Evolutionary conservation across 2,329 filamentous ascomycete species (phyloP).

Genomic region (Madurella fahalii): DNA sequence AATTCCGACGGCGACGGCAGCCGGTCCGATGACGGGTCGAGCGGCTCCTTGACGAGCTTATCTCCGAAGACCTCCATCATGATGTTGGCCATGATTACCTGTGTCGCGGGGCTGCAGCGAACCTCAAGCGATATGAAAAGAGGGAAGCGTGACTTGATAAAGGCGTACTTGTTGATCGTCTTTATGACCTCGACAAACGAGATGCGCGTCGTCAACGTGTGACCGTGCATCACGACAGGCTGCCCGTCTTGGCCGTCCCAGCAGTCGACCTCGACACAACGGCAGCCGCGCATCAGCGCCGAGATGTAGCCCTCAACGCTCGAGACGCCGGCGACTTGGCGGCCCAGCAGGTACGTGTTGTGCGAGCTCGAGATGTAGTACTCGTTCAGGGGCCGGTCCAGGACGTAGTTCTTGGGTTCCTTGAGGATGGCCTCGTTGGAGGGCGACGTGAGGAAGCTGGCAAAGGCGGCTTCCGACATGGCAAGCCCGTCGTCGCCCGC

Average conservation of each 20-base stretch:
- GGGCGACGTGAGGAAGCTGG: slow-evolving; percentile 70
- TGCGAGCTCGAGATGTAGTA: slow-evolving; percentile 99
- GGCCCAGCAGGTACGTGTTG: slow-evolving; percentile 92
- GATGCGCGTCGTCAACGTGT: slow-evolving; percentile 82
- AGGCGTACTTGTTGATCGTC: slow-evolving; percentile 92
- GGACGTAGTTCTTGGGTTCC: slow-evolving; percentile 55
- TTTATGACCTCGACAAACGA: slow-evolving; percentile 88
- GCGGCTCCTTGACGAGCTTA: slow-evolving; percentile 71
- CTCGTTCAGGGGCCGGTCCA: slow-evolving; percentile 86
- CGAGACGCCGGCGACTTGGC: slow-evolving; percentile 83
- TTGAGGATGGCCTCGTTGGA: slow-evolving; percentile 65
- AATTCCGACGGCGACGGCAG: slow-evolving; percentile 85
- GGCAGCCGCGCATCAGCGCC: slow-evolving; percentile 81
- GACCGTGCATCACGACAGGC: slow-evolving; percentile 86
- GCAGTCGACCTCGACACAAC: slow-evolving; percentile 95
- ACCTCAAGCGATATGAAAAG: slow-evolving; percentile 95
- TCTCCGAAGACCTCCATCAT: slow-evolving; percentile 81
- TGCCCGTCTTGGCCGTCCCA: slow-evolving; percentile 90
- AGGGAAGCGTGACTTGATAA: slow-evolving; percentile 79
- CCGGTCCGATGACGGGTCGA: slow-evolving; percentile 62
- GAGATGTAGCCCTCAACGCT: slow-evolving; percentile 94
- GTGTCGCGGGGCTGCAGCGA: slow-evolving; percentile 80
- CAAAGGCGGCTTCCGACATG: slow-evolving; percentile 77
- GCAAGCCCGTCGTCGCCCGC: slow-evolving; percentile 42
- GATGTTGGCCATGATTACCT: slow-evolving; percentile 81